Conservation (phyloP, 495 filamentous ascomycete species). For the Aspergillus olivimuriae region DNA sequence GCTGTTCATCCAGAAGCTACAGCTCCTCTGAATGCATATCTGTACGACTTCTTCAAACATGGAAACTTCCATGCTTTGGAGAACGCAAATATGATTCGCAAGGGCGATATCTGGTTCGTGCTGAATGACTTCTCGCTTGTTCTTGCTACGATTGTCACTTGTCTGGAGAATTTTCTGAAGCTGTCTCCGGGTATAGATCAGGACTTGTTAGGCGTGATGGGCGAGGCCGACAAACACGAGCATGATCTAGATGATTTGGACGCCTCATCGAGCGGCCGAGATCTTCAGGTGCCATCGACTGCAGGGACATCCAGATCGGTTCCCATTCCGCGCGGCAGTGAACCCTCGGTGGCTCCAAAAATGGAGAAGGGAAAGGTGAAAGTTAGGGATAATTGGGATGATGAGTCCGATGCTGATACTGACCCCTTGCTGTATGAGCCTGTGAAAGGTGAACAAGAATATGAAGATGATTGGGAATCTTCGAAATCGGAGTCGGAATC, state of each 20-base stretch:
- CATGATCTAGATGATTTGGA: constrained; percentile 6
- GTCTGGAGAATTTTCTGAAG: constrained; percentile 16
- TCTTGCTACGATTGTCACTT: constrained; percentile 53
- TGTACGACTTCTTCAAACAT: constrained; percentile 71
- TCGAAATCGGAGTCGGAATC: too few relatives aligned
- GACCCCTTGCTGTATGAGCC: too few relatives aligned
- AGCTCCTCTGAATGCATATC: constrained; percentile 58
- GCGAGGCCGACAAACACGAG: constrained; percentile 12
- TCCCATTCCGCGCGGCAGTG: too few relatives aligned
- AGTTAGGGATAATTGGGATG: constrained; percentile 17
- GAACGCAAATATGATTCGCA: constrained; percentile 52
- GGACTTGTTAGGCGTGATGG: constrained; percentile 15
- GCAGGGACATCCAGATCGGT: too few relatives aligned
- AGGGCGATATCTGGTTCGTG: constrained; percentile 59
- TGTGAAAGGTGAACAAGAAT: too few relatives aligned
- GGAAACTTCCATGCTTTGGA: constrained; percentile 52
- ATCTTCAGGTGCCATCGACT: background rate
- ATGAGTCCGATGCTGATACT: constrained; percentile 9
- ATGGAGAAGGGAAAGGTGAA: constrained; percentile 3
- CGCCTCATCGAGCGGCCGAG: background rate
- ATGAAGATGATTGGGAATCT: too few relatives aligned
- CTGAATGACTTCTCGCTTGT: constrained; percentile 67
- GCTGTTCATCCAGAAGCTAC: constrained; percentile 44
- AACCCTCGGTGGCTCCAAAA: too few relatives aligned
- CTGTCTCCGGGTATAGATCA: constrained; percentile 4